Evolutionary conservation across 495 filamentous ascomycete species (phyloP), one percentile per base, ranked within the genome.

Genomic region (Viridothelium virens): DNA sequence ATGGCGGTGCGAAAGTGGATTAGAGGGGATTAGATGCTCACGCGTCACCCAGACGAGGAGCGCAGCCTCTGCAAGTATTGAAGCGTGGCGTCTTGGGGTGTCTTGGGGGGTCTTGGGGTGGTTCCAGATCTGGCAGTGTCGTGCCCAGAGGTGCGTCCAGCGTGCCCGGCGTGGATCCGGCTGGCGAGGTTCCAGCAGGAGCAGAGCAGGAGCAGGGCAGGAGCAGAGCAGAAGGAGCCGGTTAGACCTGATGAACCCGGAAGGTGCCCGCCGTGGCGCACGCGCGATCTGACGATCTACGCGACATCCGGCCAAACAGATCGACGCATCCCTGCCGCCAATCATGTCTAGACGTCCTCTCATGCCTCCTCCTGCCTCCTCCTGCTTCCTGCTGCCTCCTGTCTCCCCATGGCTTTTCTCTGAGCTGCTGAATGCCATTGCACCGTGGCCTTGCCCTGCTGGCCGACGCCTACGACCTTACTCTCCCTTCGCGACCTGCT

Each of bases 131-230:
- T 31, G 53, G 53, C 53, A 59, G 31, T 10, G 53, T 59, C 31
- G 53, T 36, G 25, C 25, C 53, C 53, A 36, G 3, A 31, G 53
- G 25, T 59, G 53, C 53, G 31, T 59, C 53, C 33, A 59, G 53
- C 53, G 5, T 10, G 9, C 53, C 53, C 53, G 53, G 53, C 31
- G 25, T 59, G 53, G 53, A 34, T 59, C 53, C 53, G 53, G 53
- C 53, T 59, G 53, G 53, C 53, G 53, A 59, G 53, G 53, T 59
- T 59, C 53, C 53, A 59, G 53, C 25, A 59, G 53, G 36, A 59
- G 18, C 25, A 25, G 25, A 1, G 25, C 25, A 25, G 25, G 25
- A 25, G 25, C 25, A 25, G 25, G 25, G 25, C 25, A 25, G 25
- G 25, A 25, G 25, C 25, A 25, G 25, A 25, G 25, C 25, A 25